phyloP scores from a whole-genome alignment of 2,329 filamentous ascomycete species.

The Fusarium phyllophilum region DNA sequence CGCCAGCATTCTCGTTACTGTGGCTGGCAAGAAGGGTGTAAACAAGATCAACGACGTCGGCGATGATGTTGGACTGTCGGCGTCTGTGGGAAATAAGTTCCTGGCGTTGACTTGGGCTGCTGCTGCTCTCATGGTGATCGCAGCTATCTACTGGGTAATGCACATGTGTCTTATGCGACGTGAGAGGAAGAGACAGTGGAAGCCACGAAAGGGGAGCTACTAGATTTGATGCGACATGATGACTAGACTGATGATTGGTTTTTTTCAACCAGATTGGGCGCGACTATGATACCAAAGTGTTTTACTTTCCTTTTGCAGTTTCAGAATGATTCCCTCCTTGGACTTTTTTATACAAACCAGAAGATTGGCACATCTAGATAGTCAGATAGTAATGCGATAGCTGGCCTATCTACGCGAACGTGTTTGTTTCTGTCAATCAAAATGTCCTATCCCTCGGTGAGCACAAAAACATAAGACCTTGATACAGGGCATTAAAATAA shows the following conservation, averaged over 20 bases:
- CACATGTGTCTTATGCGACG: slow-evolving; percentile 47
- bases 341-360: background rate
- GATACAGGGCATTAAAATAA: background rate
- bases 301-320: slow-evolving; percentile 17
- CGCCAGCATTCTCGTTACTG: slow-evolving; percentile 56
- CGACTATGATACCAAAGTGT: slow-evolving; percentile 38
- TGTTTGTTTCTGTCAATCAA: background rate
- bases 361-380: slow-evolving; percentile 12
- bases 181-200: slow-evolving; percentile 42
- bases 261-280: slow-evolving; percentile 6
- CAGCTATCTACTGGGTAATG: slow-evolving; percentile 54
- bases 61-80: slow-evolving; percentile 57
- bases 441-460: no score
- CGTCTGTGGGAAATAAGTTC: slow-evolving; percentile 56
- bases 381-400: slow-evolving; percentile 35
- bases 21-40: slow-evolving; percentile 54
- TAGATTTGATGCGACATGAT: slow-evolving; percentile 22
- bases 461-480: background rate
- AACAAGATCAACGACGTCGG: slow-evolving; percentile 56
- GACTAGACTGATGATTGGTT: slow-evolving; percentile 26
- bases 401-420: slow-evolving; percentile 19
- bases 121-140: slow-evolving; percentile 55
- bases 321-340: slow-evolving; percentile 5
- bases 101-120: slow-evolving; percentile 59
- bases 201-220: slow-evolving; percentile 45